Conservation (phyloP, 164 flowering plant species). For the Umbilicus rupestris region DNA sequence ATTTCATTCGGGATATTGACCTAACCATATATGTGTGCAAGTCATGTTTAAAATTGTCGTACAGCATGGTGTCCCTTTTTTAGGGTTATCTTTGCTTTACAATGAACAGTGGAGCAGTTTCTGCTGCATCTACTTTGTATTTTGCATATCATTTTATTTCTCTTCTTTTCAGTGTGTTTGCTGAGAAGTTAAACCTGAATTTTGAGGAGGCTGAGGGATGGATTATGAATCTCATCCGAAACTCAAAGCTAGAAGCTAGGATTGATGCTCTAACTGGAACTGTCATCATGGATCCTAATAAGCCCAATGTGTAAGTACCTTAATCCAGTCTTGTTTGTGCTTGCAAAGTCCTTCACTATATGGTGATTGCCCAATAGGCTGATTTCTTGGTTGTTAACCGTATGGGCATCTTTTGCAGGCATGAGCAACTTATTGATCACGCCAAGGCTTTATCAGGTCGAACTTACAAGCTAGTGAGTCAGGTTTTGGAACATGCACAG, state of each 20-base stretch:
- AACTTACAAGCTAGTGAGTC: slow-evolving; percentile 64
- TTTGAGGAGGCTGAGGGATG: slow-evolving; percentile 97
- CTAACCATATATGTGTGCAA: too few relatives aligned
- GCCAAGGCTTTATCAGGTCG: slow-evolving; percentile 70
- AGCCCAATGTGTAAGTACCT: slow-evolving; percentile 76
- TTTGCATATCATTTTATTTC: background rate
- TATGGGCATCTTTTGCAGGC: slow-evolving; percentile 31
- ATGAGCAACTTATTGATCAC: slow-evolving; percentile 87
- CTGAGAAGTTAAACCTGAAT: slow-evolving; percentile 82
- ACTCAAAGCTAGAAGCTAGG: slow-evolving; percentile 88
- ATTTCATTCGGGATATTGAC: slow-evolving; percentile 14
- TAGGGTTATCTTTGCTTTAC: background rate
- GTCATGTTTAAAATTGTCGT: too few relatives aligned
- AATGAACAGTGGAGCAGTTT: background rate
- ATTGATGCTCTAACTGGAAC: slow-evolving; percentile 80
- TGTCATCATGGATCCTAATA: slow-evolving; percentile 72
- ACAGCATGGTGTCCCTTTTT: background rate
- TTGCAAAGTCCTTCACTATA: background rate
- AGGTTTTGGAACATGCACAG: slow-evolving; percentile 60
- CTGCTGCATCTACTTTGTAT: background rate
- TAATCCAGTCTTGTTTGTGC: background rate
- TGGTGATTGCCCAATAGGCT: background rate
- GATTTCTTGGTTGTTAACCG: background rate
- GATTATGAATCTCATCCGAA: slow-evolving; percentile 85
- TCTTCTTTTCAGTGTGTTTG: slow-evolving; percentile 58